These are phyloP conservation scores for Halteria grandinella DNA, from an alignment of 73 alveolate genomes.

Conservation along the genomic window DNA sequence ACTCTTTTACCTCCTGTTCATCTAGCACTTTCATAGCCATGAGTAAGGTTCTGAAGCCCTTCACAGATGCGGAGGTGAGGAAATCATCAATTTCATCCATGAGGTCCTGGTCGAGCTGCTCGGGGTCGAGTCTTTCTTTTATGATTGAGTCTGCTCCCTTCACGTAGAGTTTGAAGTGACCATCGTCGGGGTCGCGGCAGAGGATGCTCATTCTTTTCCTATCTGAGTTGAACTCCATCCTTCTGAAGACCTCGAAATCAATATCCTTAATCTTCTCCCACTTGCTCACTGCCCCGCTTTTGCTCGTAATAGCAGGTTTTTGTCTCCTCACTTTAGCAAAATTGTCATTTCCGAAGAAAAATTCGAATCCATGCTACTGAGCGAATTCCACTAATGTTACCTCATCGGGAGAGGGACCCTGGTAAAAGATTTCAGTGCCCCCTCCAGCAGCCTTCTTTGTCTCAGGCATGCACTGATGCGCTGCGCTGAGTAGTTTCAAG, in stretches of 20 bases:
- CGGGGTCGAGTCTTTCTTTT: slow-evolving; percentile 38
- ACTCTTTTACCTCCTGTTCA: slow-evolving; percentile 83
- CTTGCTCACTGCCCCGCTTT: not conserved
- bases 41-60: slow-evolving; percentile 91
- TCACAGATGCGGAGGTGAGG: slow-evolving; percentile 29
- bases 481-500: slow-evolving; percentile 64
- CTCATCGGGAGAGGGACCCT: slow-evolving; percentile 88
- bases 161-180: slow-evolving; percentile 46
- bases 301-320: not conserved
- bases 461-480: slow-evolving; percentile 86
- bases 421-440: slow-evolving; percentile 39
- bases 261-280: slow-evolving; percentile 58
- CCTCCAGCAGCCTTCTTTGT: not conserved
- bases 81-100: slow-evolving; percentile 39
- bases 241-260: slow-evolving; percentile 76
- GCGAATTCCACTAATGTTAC: slow-evolving; percentile 82
- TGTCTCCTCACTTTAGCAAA: slow-evolving; percentile 22
- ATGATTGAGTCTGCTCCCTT: slow-evolving; percentile 75
- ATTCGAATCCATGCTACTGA: slow-evolving; percentile 25
- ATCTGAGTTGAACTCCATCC: slow-evolving; percentile 87
- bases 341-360: slow-evolving; percentile 9
- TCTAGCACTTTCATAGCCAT: slow-evolving; percentile 90
- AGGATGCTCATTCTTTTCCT: slow-evolving; percentile 91
- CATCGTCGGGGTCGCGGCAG: slow-evolving; percentile 76
- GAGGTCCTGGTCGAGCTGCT: not conserved